Evolutionary conservation across 768 basidiomycete species (phyloP), one percentile per base, ranked within the genome.

Genomic region (Kwoniella dendrophila): DNA sequence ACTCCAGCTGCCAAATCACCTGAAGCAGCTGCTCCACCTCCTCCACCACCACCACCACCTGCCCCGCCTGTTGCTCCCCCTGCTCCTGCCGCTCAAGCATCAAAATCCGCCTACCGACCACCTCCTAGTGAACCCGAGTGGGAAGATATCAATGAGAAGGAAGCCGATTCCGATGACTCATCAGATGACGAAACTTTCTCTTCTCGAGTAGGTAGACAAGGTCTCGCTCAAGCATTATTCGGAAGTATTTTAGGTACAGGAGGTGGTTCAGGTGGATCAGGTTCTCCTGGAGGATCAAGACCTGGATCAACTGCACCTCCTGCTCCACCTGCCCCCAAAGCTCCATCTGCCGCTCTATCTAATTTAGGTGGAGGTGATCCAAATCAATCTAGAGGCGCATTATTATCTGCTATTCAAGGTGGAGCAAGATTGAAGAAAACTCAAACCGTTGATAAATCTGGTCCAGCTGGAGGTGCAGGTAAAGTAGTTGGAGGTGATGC

Each of bases 381-480:
- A 0, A 55, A 48, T 38, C 59, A 76, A 48, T 82, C 85, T 26
- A 50, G 67, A 27, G 66, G 83, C 60, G 90, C 88, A 0, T 80
- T 99, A 16, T 78, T 99, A 71, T 78, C 80, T 20, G 86, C 90
- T 7, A 98, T 99, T 64, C 88, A 92, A 12, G 92, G 92, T 1
- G 81, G 82, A 0, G 79, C 84, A 49, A 84, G 82, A 62, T 80
- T 99, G 66, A 83, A 83, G 55, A 90, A 90, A 74, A 80, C 90
- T 0, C 84, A 86, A 63, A 98, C 94, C 0, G 85, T 88, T 52
- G 95, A 97, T 76, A 87, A 89, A 71, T 91, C 90, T 67, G 86
- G 56, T 44, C 60, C 75, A 0, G 85, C 88, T n/a, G n/a, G n/a
- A 3, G 61, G 45, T 11, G 47, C 41, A 24, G 77, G 95, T 5